These are phyloP conservation scores for Mycena crocata DNA, from an alignment of 768 basidiomycete species.

Conservation along the genomic window DNA sequence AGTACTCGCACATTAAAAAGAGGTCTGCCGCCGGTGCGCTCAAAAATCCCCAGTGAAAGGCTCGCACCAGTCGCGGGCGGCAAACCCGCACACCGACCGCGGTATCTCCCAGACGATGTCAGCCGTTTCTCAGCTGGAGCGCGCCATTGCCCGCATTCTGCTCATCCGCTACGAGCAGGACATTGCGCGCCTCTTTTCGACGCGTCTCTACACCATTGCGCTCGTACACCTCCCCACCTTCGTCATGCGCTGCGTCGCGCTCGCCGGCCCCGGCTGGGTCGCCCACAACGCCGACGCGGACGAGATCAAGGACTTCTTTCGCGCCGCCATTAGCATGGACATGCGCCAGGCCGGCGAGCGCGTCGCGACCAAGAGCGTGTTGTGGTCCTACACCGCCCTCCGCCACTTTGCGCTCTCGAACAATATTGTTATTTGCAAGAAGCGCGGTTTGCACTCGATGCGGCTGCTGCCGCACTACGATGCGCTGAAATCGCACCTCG, in stretches of 20 bases:
- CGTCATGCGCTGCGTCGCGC: slow-evolving; percentile 70
- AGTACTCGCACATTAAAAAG: slow-evolving; percentile 83
- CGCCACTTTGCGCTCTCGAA: slow-evolving; percentile 82
- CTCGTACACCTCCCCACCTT: slow-evolving; percentile 76
- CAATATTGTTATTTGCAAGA: slow-evolving; percentile 71
- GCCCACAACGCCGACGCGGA: slow-evolving; percentile 75
- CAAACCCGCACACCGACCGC: slow-evolving; percentile 64
- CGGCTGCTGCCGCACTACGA: slow-evolving; percentile 71
- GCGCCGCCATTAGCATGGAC: slow-evolving; percentile 78
- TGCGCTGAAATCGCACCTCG: slow-evolving; percentile 70
- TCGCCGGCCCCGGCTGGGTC: slow-evolving; percentile 76
- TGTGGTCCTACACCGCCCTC: slow-evolving; percentile 84
- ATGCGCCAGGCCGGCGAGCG: slow-evolving; percentile 82
- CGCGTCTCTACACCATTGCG: slow-evolving; percentile 72
- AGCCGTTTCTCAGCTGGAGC: slow-evolving; percentile 75
- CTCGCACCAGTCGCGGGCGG: slow-evolving; percentile 46
- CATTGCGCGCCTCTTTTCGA: slow-evolving; percentile 79
- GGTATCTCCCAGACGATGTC: slow-evolving; percentile 66
- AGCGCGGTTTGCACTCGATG: slow-evolving; percentile 74
- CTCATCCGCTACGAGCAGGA: slow-evolving; percentile 80
- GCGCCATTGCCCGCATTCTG: slow-evolving; percentile 74
- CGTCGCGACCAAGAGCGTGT: slow-evolving; percentile 81
- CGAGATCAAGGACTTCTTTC: slow-evolving; percentile 81
- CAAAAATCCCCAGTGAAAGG: slow-evolving; percentile 51
- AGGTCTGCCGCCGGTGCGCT: slow-evolving; percentile 60